Percentiles rank a stretch among this genome's conserved stretches.
These are phyloP conservation scores for Brassica napus DNA, from an alignment of 345 rosid species.

Conservation along the genomic window Da-Ae NC_063451.1:38576001-38576500, in stretches of 20 bases:
- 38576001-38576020: not conserved
- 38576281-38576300: not conserved
- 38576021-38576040: not conserved
- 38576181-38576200: not conserved
- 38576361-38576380: not conserved
- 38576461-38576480: too few relatives aligned
- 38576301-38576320: not conserved
- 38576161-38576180: not conserved
- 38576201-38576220: not conserved
- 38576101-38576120: not conserved
- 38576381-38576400: not conserved
- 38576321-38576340: slow-evolving; percentile 1
- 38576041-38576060: not conserved
- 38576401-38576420: not conserved
- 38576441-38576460: not conserved
- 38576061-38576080: not conserved
- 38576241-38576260: not conserved
- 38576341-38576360: not conserved
- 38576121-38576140: not conserved
- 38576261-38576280: too few relatives aligned
- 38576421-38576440: not conserved
- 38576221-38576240: not conserved
- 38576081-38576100: not conserved
- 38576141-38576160: not conserved
- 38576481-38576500: too few relatives aligned